Conservation (phyloP, 202 grass and related monocot species). For the Cymbopogon flexuosus region DNA sequence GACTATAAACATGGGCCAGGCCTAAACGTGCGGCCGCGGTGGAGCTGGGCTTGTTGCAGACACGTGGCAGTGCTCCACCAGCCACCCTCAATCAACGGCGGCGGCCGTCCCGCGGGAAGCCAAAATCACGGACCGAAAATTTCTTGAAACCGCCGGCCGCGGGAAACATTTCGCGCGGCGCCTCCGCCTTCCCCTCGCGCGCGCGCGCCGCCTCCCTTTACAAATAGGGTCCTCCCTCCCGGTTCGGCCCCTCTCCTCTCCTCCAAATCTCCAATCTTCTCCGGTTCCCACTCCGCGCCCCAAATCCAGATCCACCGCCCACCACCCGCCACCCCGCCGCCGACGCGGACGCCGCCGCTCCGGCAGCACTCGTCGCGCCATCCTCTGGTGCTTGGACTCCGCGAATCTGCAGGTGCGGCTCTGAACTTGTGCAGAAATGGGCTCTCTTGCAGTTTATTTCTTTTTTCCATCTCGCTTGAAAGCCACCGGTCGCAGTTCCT, state of each 20-base stretch:
- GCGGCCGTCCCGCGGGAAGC: conserved; percentile 21
- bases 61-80: not conserved
- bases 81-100: not conserved
- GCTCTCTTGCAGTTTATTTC: not conserved
- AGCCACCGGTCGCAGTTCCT: not conserved
- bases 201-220: not conserved
- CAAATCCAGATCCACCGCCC: not conserved
- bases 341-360: not conserved
- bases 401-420: not conserved
- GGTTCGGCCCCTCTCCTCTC: not conserved
- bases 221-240: not conserved
- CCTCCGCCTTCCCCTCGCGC: not conserved
- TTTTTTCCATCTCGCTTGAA: not conserved
- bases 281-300: not conserved
- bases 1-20: not conserved
- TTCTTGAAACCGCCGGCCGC: conserved; percentile 7
- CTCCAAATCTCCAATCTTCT: not conserved
- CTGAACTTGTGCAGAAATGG: not conserved
- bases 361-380: not conserved
- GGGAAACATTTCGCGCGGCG: conserved; percentile 26
- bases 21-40: not conserved
- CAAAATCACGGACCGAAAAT: conserved; percentile 6
- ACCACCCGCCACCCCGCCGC: not conserved
- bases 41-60: not conserved
- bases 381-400: not conserved